Evolutionary conservation across 169 alveolate genomes (phyloP).

Genomic region (Plasmodium billcollinsi): DNA sequence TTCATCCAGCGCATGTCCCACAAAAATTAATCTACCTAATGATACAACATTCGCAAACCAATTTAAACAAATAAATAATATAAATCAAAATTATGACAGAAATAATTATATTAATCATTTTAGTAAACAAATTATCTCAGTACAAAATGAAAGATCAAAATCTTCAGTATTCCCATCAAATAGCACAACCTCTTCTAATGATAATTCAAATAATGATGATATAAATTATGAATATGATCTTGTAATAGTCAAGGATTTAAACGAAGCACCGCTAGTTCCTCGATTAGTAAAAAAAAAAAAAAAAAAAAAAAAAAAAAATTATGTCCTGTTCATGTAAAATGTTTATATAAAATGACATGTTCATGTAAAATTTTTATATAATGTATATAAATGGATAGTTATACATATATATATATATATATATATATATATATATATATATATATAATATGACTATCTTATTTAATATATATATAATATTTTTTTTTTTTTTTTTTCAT

Average conservation of each 20-base stretch:
- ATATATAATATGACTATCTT: too few relatives aligned
- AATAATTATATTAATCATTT: constrained; percentile 23
- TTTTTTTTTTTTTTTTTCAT: neutral
- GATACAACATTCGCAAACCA: neutral
- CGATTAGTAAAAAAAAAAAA: constrained; percentile 22
- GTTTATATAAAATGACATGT: neutral
- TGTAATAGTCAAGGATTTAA: constrained; percentile 22
- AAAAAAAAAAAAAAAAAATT: neutral
- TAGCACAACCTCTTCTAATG: neutral
- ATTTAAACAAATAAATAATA: neutral
- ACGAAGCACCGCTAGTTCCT: constrained; percentile 38
- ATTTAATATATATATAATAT: neutral
- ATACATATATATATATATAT: too few relatives aligned
- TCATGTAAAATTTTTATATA: neutral
- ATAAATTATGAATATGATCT: constrained; percentile 13
- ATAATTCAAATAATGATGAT: neutral
- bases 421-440: too few relatives aligned
- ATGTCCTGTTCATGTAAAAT: too few relatives aligned
- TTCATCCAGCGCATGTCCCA: neutral
- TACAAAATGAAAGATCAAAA: constrained; percentile 23
- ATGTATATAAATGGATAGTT: too few relatives aligned
- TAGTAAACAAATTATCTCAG: constrained; percentile 19
- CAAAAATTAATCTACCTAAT: neutral
- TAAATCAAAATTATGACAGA: neutral
- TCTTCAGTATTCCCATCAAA: neutral